Evolutionary conservation across 306 rosid species (phyloP).

Genomic region (Prunus salicina): DNA sequence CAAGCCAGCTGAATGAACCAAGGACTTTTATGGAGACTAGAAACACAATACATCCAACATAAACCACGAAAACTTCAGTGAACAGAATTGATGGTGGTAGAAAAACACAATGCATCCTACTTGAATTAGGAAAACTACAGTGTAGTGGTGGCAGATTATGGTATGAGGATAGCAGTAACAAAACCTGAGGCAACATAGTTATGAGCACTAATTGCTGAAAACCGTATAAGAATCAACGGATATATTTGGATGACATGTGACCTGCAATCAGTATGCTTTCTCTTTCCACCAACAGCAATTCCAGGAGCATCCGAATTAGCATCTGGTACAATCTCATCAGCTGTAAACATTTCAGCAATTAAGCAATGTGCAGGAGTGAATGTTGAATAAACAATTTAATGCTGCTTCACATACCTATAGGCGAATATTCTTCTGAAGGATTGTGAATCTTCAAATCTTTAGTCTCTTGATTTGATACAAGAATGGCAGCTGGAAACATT

Average conservation of each 20-base stretch:
- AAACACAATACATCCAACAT: background rate
- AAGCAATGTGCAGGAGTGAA: constrained; percentile 15
- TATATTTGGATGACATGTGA: constrained; percentile 35
- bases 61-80: background rate
- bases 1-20: constrained; percentile 4
- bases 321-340: constrained; percentile 41
- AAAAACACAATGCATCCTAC: background rate
- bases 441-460: constrained; percentile 31
- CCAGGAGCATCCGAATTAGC: constrained; percentile 38
- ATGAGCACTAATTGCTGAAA: constrained; percentile 25
- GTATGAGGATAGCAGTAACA: constrained; percentile 7
- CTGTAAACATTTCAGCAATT: constrained; percentile 50
- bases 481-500: constrained; percentile 57
- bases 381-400: constrained; percentile 1
- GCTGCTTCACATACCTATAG: constrained; percentile 41
- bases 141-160: constrained; percentile 12
- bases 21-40: background rate
- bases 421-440: constrained; percentile 30
- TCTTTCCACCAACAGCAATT: constrained; percentile 57
- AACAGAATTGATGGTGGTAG: constrained; percentile 6
- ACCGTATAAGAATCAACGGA: constrained; percentile 11
- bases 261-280: constrained; percentile 65
- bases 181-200: constrained; percentile 18
- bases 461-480: constrained; percentile 37
- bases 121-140: background rate